phyloP scores from a whole-genome alignment of 2,329 filamentous ascomycete genomes.

The Corniculantispora saksenae region DNA sequence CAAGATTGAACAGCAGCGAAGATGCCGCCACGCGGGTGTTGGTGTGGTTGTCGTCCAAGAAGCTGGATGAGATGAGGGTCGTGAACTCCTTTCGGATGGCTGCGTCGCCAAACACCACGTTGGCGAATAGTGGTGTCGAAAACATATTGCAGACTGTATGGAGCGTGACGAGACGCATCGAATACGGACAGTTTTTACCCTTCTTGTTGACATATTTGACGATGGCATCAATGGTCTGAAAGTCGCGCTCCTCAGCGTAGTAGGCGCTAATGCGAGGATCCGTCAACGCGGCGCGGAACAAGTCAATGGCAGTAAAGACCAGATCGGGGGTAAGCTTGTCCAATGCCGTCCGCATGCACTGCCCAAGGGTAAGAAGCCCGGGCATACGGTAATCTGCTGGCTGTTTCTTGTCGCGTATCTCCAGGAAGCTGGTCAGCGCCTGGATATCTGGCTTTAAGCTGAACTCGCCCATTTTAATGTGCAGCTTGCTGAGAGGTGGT shows the following conservation, averaged over 20 bases:
- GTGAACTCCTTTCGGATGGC: conserved; percentile 61
- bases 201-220: conserved; percentile 60
- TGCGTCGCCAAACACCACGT: conserved; percentile 57
- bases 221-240: conserved; percentile 63
- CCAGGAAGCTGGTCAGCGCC: conserved; percentile 70
- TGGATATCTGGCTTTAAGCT: conserved; percentile 58
- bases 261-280: conserved; percentile 80
- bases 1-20: conserved; percentile 80
- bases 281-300: conserved; percentile 74
- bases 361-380: conserved; percentile 64
- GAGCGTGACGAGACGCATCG: conserved; percentile 77
- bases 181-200: conserved; percentile 66
- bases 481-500: conserved; percentile 79
- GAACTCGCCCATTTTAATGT: conserved; percentile 70
- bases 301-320: conserved; percentile 82
- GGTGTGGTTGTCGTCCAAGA: conserved; percentile 74
- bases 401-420: conserved; percentile 53
- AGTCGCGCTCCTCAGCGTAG: conserved; percentile 73
- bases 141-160: conserved; percentile 88
- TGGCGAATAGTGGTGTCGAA: conserved; percentile 68
- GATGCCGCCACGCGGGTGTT: conserved; percentile 80
- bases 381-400: conserved; percentile 67
- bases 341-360: conserved; percentile 59
- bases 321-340: conserved; percentile 59
- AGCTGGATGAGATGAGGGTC: conserved; percentile 70